Percentiles rank a stretch among this genome's conserved stretches.
phyloP scores from a whole-genome alignment of 1,139 yeast species.

The Suhomyces anneliseae region DNA sequence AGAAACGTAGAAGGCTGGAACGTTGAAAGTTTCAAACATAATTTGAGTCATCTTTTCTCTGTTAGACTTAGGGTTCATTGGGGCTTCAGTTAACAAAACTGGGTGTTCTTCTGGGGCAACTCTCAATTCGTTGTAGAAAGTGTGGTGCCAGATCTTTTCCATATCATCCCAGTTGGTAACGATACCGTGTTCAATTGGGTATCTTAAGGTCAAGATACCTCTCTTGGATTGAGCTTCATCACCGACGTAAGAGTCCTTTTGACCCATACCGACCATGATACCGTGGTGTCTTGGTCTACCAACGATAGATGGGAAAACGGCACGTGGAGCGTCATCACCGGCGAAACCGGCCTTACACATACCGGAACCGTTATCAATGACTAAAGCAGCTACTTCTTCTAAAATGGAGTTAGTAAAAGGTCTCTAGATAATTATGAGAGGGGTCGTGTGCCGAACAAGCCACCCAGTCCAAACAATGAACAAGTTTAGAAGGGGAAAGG shows the following conservation, averaged over 20 bases:
- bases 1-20: slow-evolving; percentile 98
- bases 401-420: slow-evolving; percentile 23
- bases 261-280: slow-evolving; percentile 99
- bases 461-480: background rate
- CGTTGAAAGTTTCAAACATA: slow-evolving; percentile 97
- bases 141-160: slow-evolving; percentile 99
- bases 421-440: background rate
- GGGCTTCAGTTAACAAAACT: slow-evolving; percentile 96
- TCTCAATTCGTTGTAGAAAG: slow-evolving; percentile 95
- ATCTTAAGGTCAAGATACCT: slow-evolving; percentile 98
- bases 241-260: slow-evolving; percentile 99
- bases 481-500: too few species aligned
- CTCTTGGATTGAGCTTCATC: slow-evolving; percentile 99
- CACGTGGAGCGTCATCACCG: slow-evolving; percentile 99
- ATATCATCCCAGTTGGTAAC: slow-evolving; percentile 99
- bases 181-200: slow-evolving; percentile 99
- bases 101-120: slow-evolving; percentile 99
- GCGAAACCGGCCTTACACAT: slow-evolving; percentile 99
- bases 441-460: slow-evolving; percentile 6
- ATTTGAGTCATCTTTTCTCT: slow-evolving; percentile 99
- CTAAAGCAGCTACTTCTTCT: slow-evolving; percentile 69
- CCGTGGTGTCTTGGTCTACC: slow-evolving; percentile 99
- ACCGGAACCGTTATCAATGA: slow-evolving; percentile 99
- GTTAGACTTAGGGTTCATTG: slow-evolving; percentile 98
- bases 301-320: slow-evolving; percentile 99